Base-by-base conservation (phyloP, 345 rosid species). In the Schrenkiella parvula region DNA sequence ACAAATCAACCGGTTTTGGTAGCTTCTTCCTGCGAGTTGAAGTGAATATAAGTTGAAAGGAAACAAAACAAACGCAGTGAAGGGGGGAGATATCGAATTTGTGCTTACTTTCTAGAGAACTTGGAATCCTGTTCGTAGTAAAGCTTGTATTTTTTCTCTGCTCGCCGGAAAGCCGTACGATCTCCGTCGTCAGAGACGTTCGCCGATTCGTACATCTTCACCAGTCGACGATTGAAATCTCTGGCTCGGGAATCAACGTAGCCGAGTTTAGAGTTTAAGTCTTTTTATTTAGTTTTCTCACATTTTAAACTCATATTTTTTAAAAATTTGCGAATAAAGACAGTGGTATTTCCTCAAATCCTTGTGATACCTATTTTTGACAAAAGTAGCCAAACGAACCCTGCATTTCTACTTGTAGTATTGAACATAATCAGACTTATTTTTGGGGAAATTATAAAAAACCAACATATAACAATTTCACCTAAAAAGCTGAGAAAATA, bases 81-180 rank as follows among this genome's bases (percentile, higher is more conserved):
- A 60, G 43, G 6, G 67, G 42, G 41, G 8, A 59, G 37, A 52
- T 43, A 61, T 19, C 0, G 21, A 19, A 64, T 5, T 29, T 5
- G 46, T 11, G 42, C 26, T 22, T 84, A 91, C 97, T 82, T 91
- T 78, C 82, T 79, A 19, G 90, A 77, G 70, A 84, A 85, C 71
- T 88, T 89, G 4, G 78, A 80, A 38, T 82, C 60, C 10, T 83
- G 82, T 34, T 84, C 91, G 73, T 88, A 87, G 72, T 87, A 91
- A 15, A 93, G 85, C 73, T 89, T 93, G 90, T 88, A 93, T 75
- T 86, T 75, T 92, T 91, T 93, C 88, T 91, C 97, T n/a, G 96
- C 87, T 78, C 71, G 79, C 76, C 95, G 82, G 76, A 91, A 93
- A 54, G 89, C 95, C 31, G 96, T 88, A 64, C 83, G 82, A 52